Evolutionary conservation across 2,329 filamentous ascomycete genomes (phyloP).

Genomic region (Metarhizium brunneum): DNA sequence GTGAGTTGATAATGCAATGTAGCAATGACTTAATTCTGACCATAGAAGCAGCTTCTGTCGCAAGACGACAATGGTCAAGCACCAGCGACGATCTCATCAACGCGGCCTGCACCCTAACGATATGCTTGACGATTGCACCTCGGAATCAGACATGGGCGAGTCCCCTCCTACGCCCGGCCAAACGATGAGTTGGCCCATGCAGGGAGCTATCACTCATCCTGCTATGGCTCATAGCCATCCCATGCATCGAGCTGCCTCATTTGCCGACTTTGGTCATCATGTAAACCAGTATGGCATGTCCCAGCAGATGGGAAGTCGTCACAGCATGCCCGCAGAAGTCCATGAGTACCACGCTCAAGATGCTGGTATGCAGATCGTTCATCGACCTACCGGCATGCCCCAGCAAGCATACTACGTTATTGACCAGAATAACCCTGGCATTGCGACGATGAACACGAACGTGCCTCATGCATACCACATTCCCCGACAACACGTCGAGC

Average conservation of each 20-base stretch:
- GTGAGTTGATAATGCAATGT: conserved; percentile 18
- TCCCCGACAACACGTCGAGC: conserved; percentile 38
- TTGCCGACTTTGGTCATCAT: conserved; percentile 44
- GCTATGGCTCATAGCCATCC: conserved; percentile 26
- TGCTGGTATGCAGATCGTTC: conserved; percentile 35
- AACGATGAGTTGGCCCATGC: conserved; percentile 42
- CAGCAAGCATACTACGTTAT: conserved; percentile 46
- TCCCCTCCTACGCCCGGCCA: conserved; percentile 50
- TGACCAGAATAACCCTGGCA: conserved; percentile 51
- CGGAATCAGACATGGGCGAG: conserved; percentile 48
- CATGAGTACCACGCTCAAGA: conserved; percentile 38
- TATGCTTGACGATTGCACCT: conserved; percentile 42
- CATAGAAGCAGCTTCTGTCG: conserved; percentile 50
- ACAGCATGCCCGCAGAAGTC: conserved; percentile 33
- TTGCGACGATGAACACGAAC: conserved; percentile 51
- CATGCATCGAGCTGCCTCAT: conserved; percentile 44
- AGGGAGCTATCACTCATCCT: conserved; percentile 28
- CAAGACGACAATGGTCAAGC: conserved; percentile 64
- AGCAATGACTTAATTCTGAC: background rate
- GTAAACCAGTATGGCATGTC: conserved; percentile 34
- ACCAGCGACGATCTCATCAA: conserved; percentile 53
- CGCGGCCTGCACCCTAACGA: conserved; percentile 48
- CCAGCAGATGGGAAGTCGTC: conserved; percentile 33
- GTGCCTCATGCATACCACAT: conserved; percentile 43
- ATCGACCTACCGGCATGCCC: conserved; percentile 37